A percentile compares a stretch with the other conserved stretches of the same genome.
These are phyloP conservation scores for Trametes cingulata DNA, from an alignment of 768 basidiomycete species.

Conservation along the genomic window DNA sequence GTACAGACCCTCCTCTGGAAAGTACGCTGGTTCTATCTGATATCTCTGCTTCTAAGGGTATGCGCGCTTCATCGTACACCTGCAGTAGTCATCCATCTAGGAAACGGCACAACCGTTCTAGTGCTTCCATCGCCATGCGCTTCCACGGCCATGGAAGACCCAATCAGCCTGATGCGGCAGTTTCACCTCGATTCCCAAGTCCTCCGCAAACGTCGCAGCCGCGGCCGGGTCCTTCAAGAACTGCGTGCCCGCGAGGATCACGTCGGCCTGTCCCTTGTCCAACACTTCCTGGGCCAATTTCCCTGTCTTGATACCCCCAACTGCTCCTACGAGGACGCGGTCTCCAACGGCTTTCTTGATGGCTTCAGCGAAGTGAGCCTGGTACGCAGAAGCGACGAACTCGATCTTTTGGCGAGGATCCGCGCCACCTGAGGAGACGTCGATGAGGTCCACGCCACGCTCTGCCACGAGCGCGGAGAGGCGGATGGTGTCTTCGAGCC, in stretches of 20 bases:
- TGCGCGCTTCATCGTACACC: too few species aligned
- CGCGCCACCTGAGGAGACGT: constrained; percentile 70
- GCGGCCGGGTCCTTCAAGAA: constrained; percentile 58
- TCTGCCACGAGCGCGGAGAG: constrained; percentile 58
- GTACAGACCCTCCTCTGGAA: too few species aligned
- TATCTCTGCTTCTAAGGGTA: too few species aligned
- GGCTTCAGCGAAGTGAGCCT: constrained; percentile 20
- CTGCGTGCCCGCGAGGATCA: constrained; percentile 32
- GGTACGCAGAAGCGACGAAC: constrained; percentile 27
- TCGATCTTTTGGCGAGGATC: constrained; percentile 43
- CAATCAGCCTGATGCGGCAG: constrained; percentile 53
- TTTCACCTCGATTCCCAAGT: constrained; percentile 49
- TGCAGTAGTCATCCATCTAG: too few species aligned
- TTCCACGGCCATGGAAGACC: constrained; percentile 41
- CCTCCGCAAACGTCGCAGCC: constrained; percentile 49
- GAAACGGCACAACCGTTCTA: not conserved
- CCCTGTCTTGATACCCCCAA: constrained; percentile 59
- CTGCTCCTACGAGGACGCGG: constrained; percentile 47
- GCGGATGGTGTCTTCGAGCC: constrained; percentile 62
- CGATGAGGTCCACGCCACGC: constrained; percentile 76
- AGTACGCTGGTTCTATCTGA: too few species aligned
- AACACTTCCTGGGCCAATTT: constrained; percentile 58
- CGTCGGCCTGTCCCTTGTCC: constrained; percentile 58
- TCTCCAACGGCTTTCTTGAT: constrained; percentile 49
- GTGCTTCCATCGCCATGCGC: not conserved